Percentiles rank a stretch among this genome's conserved stretches.
phyloP scores from a whole-genome alignment of 306 rosid genomes.

The Acacia confusa region DNA sequence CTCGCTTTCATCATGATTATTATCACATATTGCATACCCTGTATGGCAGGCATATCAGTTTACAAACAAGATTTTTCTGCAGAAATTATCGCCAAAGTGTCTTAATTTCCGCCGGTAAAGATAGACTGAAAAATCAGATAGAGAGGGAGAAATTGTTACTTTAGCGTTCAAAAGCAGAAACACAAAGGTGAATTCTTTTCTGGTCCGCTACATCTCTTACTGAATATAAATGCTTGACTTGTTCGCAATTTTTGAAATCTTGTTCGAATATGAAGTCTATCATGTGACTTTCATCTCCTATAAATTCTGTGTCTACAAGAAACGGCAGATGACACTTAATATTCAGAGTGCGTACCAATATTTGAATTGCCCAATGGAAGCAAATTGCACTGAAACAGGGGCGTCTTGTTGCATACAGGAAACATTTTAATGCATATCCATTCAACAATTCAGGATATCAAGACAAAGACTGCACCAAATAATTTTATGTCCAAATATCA shows the following conservation, averaged over 20 bases:
- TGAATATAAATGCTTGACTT: not conserved
- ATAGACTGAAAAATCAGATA: too few relatives aligned
- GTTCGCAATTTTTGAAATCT: not conserved
- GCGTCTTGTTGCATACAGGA: not conserved
- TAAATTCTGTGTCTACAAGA: not conserved
- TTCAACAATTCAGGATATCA: conserved; percentile 28
- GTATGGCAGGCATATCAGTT: not conserved
- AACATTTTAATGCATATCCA: not conserved
- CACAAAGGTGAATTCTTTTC: not conserved
- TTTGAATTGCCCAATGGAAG: not conserved
- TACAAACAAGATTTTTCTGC: not conserved
- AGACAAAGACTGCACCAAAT: conserved; percentile 8
- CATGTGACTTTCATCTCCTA: not conserved
- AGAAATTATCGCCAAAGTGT: not conserved
- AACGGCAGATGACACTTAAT: not conserved
- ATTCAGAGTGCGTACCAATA: not conserved
- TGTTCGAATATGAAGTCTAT: not conserved
- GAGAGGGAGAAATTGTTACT: too few relatives aligned
- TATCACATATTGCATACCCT: not conserved
- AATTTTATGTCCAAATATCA: not conserved
- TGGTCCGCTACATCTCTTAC: not conserved
- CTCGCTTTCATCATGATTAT: not conserved
- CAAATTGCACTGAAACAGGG: not conserved
- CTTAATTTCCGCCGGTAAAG: not conserved
- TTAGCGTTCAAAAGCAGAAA: not conserved